Evolutionary conservation across 2,329 filamentous ascomycete species (phyloP).

Genomic region (Didymellaceae sp.): DNA sequence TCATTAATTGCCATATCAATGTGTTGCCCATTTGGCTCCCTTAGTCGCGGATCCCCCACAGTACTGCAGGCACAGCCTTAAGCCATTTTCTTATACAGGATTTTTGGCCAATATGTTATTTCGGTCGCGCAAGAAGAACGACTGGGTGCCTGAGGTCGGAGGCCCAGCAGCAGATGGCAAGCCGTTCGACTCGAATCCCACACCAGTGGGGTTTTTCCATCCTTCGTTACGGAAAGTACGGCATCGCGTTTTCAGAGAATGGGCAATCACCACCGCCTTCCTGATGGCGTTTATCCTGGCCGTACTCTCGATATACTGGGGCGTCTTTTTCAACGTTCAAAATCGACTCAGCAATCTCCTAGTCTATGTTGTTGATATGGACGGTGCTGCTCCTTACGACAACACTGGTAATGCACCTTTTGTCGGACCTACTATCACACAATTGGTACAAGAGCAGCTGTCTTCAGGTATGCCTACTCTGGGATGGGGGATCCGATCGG

Average conservation of each 20-base stretch:
- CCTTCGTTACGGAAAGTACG: constrained; percentile 49
- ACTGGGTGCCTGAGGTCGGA: constrained; percentile 15
- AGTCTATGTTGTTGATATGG: constrained; percentile 69
- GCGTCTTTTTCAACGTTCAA: constrained; percentile 60
- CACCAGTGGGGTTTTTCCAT: constrained; percentile 57
- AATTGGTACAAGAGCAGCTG: constrained; percentile 54
- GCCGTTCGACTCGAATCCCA: constrained; percentile 25
- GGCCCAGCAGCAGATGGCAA: constrained; percentile 17
- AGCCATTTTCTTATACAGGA: not conserved
- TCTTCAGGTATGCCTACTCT: constrained; percentile 50
- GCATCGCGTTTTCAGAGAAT: constrained; percentile 50
- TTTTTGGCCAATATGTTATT: constrained; percentile 6
- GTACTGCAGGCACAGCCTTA: not conserved
- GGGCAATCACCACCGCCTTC: constrained; percentile 54
- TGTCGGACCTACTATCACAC: constrained; percentile 62
- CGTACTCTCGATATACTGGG: constrained; percentile 68
- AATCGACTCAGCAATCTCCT: constrained; percentile 52
- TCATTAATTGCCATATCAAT: not conserved
- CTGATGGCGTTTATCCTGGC: constrained; percentile 63
- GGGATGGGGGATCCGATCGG: constrained; percentile 58
- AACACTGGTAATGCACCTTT: constrained; percentile 53
- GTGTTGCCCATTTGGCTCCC: not conserved
- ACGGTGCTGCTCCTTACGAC: constrained; percentile 62
- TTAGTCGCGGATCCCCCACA: not conserved
- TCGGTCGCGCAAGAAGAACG: constrained; percentile 6